A percentile compares a stretch with the other conserved stretches of the same genome.
Evolutionary conservation across 2,329 filamentous ascomycete species (phyloP).

Genomic region (Cladosporium sp.): DNA sequence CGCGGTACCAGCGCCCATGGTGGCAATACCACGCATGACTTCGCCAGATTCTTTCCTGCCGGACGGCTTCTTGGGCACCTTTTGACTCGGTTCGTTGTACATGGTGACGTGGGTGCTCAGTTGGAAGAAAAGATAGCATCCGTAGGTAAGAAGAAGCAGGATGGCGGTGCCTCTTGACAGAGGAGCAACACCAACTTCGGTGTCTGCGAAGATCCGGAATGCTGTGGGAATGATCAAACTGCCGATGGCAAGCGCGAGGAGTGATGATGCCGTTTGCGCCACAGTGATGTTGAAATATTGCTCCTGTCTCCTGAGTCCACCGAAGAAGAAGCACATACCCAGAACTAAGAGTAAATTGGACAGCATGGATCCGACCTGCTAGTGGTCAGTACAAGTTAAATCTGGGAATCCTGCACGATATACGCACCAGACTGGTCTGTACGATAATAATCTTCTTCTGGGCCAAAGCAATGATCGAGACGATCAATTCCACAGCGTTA

Average conservation of each 20-base stretch:
- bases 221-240: constrained; percentile 87
- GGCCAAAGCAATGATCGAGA: constrained; percentile 76
- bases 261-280: constrained; percentile 79
- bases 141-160: constrained; percentile 80
- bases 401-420: neutral
- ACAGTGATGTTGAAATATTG: constrained; percentile 92
- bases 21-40: constrained; percentile 46
- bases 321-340: constrained; percentile 90
- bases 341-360: constrained; percentile 86
- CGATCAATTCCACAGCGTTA: constrained; percentile 47
- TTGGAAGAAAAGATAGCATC: constrained; percentile 82
- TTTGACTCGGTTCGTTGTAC: constrained; percentile 76
- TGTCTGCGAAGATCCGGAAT: constrained; percentile 57
- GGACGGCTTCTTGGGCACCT: constrained; percentile 59
- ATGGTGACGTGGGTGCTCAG: constrained; percentile 77
- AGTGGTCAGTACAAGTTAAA: neutral
- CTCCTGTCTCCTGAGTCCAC: constrained; percentile 70
- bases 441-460: constrained; percentile 77
- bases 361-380: constrained; percentile 73
- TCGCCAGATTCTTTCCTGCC: constrained; percentile 48
- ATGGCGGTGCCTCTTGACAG: constrained; percentile 70
- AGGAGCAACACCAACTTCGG: constrained; percentile 25
- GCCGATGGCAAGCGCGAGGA: constrained; percentile 74
- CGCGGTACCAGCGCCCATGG: constrained; percentile 51
- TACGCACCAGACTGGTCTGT: constrained; percentile 67